Percentiles rank a stretch among this genome's conserved stretches.
phyloP scores from a whole-genome alignment of 495 filamentous ascomycete species.

The Podospora sp. region DNA sequence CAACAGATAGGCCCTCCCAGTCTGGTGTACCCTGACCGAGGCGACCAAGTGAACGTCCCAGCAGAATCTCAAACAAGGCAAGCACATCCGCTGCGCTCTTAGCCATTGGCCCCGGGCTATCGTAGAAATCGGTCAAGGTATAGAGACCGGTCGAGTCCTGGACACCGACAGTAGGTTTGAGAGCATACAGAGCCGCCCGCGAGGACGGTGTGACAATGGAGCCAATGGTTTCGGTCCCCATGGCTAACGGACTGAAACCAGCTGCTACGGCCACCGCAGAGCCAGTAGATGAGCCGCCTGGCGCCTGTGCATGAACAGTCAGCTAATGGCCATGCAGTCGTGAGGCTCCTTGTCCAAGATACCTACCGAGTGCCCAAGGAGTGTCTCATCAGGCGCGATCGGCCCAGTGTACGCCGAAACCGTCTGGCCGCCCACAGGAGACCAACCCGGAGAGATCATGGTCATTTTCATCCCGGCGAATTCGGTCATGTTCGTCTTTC shows the following conservation, averaged over 20 bases:
- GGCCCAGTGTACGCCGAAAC: conserved; percentile 48
- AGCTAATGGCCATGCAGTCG: background rate
- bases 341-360: too few species aligned
- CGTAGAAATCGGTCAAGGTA: conserved; percentile 30
- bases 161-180: conserved; percentile 24
- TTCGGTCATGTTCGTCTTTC: conserved; percentile 50
- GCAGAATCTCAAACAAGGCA: conserved; percentile 28
- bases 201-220: conserved; percentile 46
- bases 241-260: conserved; percentile 46
- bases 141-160: conserved; percentile 22
- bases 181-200: conserved; percentile 46
- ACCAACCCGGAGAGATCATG: conserved; percentile 45
- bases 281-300: conserved; percentile 53
- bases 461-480: conserved; percentile 36
- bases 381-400: conserved; percentile 30
- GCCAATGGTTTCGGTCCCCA: conserved; percentile 54
- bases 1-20: conserved; percentile 32
- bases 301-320: conserved; percentile 29
- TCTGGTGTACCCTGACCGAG: background rate
- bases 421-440: conserved; percentile 47
- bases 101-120: conserved; percentile 41
- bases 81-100: conserved; percentile 35
- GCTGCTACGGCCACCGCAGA: conserved; percentile 51
- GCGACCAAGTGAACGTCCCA: background rate
- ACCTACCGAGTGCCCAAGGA: conserved; percentile 36